Evolutionary conservation across 2,329 filamentous ascomycete genomes (phyloP).

Genomic region (Fusarium vanettenii): DNA sequence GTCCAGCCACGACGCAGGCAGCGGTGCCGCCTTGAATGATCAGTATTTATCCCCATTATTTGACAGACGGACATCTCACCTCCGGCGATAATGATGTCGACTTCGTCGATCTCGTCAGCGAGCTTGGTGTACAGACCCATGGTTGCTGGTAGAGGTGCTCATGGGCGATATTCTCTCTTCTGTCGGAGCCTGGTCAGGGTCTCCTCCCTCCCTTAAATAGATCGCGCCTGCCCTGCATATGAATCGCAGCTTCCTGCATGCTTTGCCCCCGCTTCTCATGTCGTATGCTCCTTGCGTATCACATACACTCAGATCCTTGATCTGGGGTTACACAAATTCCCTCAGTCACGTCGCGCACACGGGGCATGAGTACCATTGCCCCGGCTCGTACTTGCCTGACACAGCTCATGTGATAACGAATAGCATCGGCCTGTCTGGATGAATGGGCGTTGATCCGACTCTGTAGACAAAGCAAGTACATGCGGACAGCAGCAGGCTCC

Average conservation of each 20-base stretch:
- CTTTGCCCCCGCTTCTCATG: background rate
- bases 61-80: background rate
- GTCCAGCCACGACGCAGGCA: slow-evolving; percentile 46
- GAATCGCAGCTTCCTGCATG: background rate
- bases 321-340: background rate
- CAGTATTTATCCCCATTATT: too few relatives aligned
- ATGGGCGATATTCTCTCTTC: background rate
- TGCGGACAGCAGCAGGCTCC: background rate
- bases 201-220: background rate
- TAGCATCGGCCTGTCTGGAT: background rate
- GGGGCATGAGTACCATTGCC: background rate
- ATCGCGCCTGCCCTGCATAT: background rate
- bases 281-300: background rate
- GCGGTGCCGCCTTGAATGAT: slow-evolving; percentile 44
- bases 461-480: background rate
- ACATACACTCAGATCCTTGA: background rate
- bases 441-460: background rate
- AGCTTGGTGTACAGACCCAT: slow-evolving; percentile 37
- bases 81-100: slow-evolving; percentile 38
- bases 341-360: background rate
- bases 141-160: background rate
- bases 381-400: background rate
- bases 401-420: background rate
- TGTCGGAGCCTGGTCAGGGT: background rate
- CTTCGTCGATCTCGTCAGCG: slow-evolving; percentile 31